Conservation (phyloP, 139 green algal species). For the Chlorella ohadii region DNA sequence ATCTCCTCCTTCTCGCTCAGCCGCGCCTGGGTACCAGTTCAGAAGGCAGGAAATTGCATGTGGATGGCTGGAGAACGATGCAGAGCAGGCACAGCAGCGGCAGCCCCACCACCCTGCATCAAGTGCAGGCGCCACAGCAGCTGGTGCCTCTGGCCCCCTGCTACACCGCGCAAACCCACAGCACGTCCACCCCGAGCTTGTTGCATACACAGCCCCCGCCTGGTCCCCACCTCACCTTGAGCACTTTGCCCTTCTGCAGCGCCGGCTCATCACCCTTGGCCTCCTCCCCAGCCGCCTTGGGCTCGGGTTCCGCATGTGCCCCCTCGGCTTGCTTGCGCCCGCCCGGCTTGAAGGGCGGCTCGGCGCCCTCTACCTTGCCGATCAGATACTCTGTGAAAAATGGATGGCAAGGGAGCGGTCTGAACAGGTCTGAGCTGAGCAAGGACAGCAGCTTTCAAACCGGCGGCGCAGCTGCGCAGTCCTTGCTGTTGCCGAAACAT, state of each 20-base stretch:
- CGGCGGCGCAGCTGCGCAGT: too few species aligned
- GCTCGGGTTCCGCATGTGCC: not conserved
- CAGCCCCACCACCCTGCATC: not conserved
- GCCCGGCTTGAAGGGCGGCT: not conserved
- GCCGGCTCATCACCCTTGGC: not conserved
- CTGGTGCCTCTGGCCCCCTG: not conserved
- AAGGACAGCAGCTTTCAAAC: too few species aligned
- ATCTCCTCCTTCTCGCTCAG: constrained; percentile 1
- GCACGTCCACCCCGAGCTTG: too few species aligned
- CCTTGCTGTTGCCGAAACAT: too few species aligned
- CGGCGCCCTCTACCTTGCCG: not conserved
- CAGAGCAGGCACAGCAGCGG: not conserved
- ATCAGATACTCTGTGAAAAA: constrained; percentile 13
- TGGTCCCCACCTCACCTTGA: constrained; percentile 12
- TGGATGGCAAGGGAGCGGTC: too few species aligned
- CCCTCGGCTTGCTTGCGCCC: not conserved
- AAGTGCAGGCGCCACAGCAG: not conserved
- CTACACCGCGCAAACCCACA: too few species aligned
- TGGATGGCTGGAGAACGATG: not conserved
- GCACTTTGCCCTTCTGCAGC: constrained; percentile 3
- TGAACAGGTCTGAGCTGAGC: too few species aligned
- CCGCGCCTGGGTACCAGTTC: not conserved
- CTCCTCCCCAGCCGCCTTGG: not conserved
- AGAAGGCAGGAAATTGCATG: not conserved
- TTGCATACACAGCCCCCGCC: too few species aligned